Conservation (phyloP, 2,329 filamentous ascomycete genomes). For the Nigrospora oryzae region DNA sequence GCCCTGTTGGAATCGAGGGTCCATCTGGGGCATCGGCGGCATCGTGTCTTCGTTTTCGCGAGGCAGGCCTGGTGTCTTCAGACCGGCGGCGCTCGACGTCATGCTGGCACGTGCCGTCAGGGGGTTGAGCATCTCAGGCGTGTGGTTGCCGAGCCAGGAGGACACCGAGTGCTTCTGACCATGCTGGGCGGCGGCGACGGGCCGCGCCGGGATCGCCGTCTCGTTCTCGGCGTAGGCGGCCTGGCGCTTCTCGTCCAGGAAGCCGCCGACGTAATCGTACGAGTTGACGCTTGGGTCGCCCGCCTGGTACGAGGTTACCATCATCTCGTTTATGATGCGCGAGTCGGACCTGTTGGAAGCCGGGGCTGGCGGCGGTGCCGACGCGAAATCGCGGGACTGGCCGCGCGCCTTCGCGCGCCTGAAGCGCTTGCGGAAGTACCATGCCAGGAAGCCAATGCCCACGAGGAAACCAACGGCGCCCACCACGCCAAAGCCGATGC, state of each 20-base stretch:
- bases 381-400: neutral
- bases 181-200: neutral
- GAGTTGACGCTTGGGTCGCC: neutral
- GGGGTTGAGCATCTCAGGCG: conserved; percentile 2
- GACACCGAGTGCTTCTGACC: neutral
- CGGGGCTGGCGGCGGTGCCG: neutral
- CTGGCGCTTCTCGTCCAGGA: conserved; percentile 2
- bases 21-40: neutral
- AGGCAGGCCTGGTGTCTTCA: neutral
- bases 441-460: neutral
- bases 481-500: neutral
- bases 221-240: neutral
- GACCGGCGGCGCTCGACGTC: conserved; percentile 2
- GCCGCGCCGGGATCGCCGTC: neutral
- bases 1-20: neutral
- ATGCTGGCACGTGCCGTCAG: conserved; percentile 3
- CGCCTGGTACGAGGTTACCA: neutral
- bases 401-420: neutral
- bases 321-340: conserved; percentile 3
- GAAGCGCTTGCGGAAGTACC: conserved; percentile 1
- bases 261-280: neutral
- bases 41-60: neutral
- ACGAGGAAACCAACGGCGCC: neutral
- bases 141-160: conserved; percentile 3
- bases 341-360: conserved; percentile 1